Evolutionary conservation across 2,329 filamentous ascomycete species (phyloP).

Genomic region (Aphanocladium album): DNA sequence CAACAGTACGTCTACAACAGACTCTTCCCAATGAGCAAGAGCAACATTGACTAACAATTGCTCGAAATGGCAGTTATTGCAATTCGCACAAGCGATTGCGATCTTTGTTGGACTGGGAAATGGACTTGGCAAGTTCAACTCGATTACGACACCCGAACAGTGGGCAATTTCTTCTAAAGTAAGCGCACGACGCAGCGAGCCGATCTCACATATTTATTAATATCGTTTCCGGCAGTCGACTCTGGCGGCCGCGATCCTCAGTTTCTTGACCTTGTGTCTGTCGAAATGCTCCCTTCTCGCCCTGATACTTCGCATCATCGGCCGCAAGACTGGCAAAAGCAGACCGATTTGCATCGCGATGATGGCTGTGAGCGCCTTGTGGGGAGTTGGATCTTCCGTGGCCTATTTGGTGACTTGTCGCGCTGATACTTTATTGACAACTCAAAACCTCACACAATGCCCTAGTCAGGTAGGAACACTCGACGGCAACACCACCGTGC

Average conservation of each 20-base stretch:
- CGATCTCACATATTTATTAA: neutral
- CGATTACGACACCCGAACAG: constrained; percentile 9
- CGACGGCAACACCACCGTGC: too few species aligned
- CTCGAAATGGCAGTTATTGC: neutral
- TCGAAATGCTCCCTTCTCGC: constrained; percentile 18
- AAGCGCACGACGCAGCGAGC: neutral
- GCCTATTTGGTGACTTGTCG: constrained; percentile 7
- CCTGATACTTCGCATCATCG: constrained; percentile 17
- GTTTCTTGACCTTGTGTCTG: constrained; percentile 12
- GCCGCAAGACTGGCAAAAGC: constrained; percentile 12
- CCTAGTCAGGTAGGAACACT: constrained; percentile 11
- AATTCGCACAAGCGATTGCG: constrained; percentile 13
- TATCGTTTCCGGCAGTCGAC: neutral
- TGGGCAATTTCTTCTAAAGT: constrained; percentile 12
- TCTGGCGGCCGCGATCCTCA: constrained; percentile 11
- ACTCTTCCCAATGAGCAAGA: too few species aligned
- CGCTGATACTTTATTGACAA: neutral
- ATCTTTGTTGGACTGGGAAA: constrained; percentile 13
- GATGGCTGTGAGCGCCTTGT: constrained; percentile 10
- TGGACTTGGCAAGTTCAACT: constrained; percentile 16
- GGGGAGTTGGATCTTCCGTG: constrained; percentile 14
- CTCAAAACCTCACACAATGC: constrained; percentile 3
- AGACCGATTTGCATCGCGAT: constrained; percentile 13
- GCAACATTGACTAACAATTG: neutral
- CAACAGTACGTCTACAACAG: constrained; percentile 3